Percentiles rank a stretch among this genome's conserved stretches.
Conservation (phyloP, 441 rosid species). For the Lepidium campestre region DNA sequence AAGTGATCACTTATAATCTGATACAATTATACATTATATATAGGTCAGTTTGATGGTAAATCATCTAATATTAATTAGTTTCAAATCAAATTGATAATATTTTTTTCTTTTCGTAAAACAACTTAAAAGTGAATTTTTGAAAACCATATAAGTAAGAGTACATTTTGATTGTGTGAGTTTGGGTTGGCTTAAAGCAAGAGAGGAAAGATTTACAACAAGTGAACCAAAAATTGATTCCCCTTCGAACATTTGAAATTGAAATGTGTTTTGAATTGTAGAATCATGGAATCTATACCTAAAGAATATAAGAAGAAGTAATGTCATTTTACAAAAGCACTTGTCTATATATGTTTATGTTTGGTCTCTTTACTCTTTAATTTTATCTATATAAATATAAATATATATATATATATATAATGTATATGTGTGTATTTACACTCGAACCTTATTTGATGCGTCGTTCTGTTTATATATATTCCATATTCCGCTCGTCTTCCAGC, state of each 20-base stretch:
- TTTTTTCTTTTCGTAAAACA: no score
- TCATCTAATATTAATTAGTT: no score
- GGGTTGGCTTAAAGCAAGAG: background rate
- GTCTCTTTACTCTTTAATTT: constrained; percentile 17
- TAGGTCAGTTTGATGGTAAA: no score
- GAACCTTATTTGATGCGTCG: constrained; percentile 10
- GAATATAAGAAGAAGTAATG: constrained; percentile 16
- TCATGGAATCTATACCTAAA: constrained; percentile 22
- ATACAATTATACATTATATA: no score
- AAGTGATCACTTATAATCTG: background rate
- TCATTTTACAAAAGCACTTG: constrained; percentile 18
- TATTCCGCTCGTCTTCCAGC: constrained; percentile 7
- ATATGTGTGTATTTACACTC: background rate
- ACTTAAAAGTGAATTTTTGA: no score
- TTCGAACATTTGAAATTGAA: background rate
- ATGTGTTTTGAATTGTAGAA: background rate
- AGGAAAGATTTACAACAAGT: background rate
- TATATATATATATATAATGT: background rate
- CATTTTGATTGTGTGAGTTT: background rate
- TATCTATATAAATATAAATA: background rate
- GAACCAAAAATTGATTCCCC: background rate
- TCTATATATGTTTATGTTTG: constrained; percentile 9
- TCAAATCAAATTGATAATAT: no score
- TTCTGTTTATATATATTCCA: constrained; percentile 4
- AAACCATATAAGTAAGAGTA: no score